Evolutionary conservation across 2,329 filamentous ascomycete species (phyloP).

Genomic region (Pseudogymnoascus sp.): DNA sequence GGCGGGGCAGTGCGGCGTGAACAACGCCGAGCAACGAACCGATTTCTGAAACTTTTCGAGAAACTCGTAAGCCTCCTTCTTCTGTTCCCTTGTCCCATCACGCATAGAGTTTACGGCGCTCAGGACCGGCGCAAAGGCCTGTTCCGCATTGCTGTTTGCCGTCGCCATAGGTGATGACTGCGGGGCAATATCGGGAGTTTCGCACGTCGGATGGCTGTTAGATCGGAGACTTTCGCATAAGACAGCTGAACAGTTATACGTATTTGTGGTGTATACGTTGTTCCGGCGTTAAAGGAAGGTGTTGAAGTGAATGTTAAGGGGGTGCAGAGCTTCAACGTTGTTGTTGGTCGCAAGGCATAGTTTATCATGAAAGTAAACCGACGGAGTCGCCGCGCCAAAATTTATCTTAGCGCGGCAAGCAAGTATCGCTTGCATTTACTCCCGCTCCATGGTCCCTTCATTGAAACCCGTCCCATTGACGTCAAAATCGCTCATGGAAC

Average conservation of each 20-base stretch:
- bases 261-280: not conserved
- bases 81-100: slow-evolving; percentile 70
- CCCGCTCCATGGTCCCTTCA: not conserved
- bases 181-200: slow-evolving; percentile 10
- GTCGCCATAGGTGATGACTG: slow-evolving; percentile 50
- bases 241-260: not conserved
- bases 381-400: slow-evolving; percentile 5
- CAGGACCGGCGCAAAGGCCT: slow-evolving; percentile 76
- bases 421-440: slow-evolving; percentile 5
- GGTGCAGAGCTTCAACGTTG: slow-evolving; percentile 5
- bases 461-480: not conserved
- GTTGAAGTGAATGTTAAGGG: not conserved
- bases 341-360: slow-evolving; percentile 6
- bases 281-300: not conserved
- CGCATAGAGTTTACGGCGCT: slow-evolving; percentile 89
- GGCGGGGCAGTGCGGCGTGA: slow-evolving; percentile 21
- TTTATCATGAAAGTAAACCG: slow-evolving; percentile 7
- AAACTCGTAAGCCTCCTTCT: slow-evolving; percentile 84
- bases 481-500: not conserved
- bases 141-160: slow-evolving; percentile 53
- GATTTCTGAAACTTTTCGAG: slow-evolving; percentile 97
- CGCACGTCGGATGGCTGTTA: slow-evolving; percentile 3
- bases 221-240: slow-evolving; percentile 7
- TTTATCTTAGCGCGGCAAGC: slow-evolving; percentile 7
- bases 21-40: slow-evolving; percentile 45